Percentiles rank a stretch among this genome's conserved stretches.
These are phyloP conservation scores for Barnettozyma siamensis DNA, from an alignment of 805 yeast genomes.

Conservation along the genomic window DNA sequence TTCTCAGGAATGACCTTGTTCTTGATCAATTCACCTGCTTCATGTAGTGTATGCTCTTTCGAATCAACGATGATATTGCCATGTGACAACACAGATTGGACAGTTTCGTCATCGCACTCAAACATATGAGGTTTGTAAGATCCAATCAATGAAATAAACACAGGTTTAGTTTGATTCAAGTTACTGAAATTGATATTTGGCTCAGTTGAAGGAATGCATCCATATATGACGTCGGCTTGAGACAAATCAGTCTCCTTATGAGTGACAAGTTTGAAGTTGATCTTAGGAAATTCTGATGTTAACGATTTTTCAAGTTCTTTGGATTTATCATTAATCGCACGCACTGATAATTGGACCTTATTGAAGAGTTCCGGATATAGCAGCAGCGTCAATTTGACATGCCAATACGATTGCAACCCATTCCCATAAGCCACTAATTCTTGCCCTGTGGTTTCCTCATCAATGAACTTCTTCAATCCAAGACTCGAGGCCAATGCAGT, in stretches of 20 bases:
- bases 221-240: slow-evolving; percentile 45
- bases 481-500: slow-evolving; percentile 55
- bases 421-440: slow-evolving; percentile 46
- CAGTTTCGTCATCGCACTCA: slow-evolving; percentile 46
- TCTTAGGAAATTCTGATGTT: slow-evolving; percentile 24
- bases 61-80: slow-evolving; percentile 56
- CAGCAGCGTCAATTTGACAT: slow-evolving; percentile 37
- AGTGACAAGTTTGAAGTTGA: slow-evolving; percentile 23
- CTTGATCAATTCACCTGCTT: slow-evolving; percentile 62
- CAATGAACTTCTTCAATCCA: slow-evolving; percentile 35
- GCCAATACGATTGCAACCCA: slow-evolving; percentile 66
- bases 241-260: slow-evolving; percentile 25
- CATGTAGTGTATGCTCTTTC: slow-evolving; percentile 45
- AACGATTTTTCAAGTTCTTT: slow-evolving; percentile 23
- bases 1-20: slow-evolving; percentile 32
- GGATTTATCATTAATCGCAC: slow-evolving; percentile 37
- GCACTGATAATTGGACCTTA: slow-evolving; percentile 40
- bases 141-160: slow-evolving; percentile 56
- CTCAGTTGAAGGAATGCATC: slow-evolving; percentile 53
- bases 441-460: slow-evolving; percentile 19
- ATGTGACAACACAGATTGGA: slow-evolving; percentile 29
- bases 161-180: slow-evolving; percentile 24
- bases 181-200: slow-evolving; percentile 37
- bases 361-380: slow-evolving; percentile 34
- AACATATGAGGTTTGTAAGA: slow-evolving; percentile 64